Evolutionary conservation across 202 grass and related monocot species (phyloP), one percentile per base, ranked within the genome.

Genomic region (Carex arenaria): DNA sequence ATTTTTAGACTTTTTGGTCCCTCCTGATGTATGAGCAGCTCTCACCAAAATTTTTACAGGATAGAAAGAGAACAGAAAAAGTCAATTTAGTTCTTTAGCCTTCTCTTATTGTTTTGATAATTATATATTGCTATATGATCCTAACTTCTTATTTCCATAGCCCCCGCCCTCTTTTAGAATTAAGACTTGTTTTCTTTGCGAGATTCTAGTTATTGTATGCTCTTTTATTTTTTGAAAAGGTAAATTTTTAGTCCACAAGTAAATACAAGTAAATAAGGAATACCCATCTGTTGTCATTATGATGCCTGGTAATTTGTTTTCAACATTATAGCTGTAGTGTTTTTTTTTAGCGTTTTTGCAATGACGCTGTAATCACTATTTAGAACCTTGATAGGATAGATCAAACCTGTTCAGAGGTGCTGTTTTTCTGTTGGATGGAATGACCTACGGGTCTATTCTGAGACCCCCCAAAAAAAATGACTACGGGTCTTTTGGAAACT

Each of bases 11-110:
- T 26, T 45, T 34, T 69, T 82, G 23, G 62, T 68, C 43, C 61
- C 80, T 52, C 63, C 65, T 82, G 80, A 54, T 82, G 80, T 82
- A 51, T 67, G 80, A 82, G 64, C 62, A 78, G 74, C 74, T 60
- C 80, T 81, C 61, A 54, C 38, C 30, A 67, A 82, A 67, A 70
- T 4, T 68, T 67, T 67, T 82, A 67, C 62, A 40, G 74, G 74
- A 78, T 81, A 67, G 42, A 82, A 68, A 82, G 80, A 69, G 19
- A 80, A 45, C 28, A 82, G 64, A 55, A 68, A 82, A 82, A 6
- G 43, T 45, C 45, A 81, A 81, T 81, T 52, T 66, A 81, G 79
- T 64, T 66, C 31, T 34, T 64, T 64, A 80, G 78, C 36, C 22
- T 15, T 77, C 5, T 77, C 52, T 38, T 17, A 42, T 69, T 42